Conservation (phyloP, 1,284 basidiomycete species). For the Ustilago loliicola region DNA sequence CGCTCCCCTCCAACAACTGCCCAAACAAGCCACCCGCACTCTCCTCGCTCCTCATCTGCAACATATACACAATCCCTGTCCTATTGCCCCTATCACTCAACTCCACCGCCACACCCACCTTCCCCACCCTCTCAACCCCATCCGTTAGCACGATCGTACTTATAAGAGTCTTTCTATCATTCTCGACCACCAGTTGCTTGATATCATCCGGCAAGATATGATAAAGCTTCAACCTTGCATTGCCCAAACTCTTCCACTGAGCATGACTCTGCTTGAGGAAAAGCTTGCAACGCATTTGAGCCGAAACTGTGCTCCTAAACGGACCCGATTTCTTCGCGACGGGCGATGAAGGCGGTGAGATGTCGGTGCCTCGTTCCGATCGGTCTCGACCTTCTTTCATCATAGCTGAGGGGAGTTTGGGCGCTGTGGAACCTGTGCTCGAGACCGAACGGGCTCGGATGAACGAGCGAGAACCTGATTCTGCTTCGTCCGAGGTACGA, state of each 20-base stretch:
- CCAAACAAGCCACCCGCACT: constrained; percentile 87
- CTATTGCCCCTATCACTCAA: constrained; percentile 88
- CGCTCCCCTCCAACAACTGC: constrained; percentile 87
- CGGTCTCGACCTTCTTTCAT: constrained; percentile 51
- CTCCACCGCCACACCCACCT: constrained; percentile 96
- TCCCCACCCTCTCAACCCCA: constrained; percentile 96
- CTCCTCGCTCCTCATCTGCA: constrained; percentile 81
- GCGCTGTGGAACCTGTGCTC: constrained; percentile 42
- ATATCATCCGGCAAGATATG: constrained; percentile 82
- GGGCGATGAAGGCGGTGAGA: constrained; percentile 42
- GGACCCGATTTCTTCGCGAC: constrained; percentile 39
- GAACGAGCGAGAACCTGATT: constrained; percentile 18
- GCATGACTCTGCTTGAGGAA: constrained; percentile 94
- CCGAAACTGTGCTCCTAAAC: constrained; percentile 74
- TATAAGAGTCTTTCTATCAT: constrained; percentile 82
- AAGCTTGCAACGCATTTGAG: constrained; percentile 98
- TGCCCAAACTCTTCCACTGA: constrained; percentile 95
- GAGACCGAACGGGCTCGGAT: constrained; percentile 52
- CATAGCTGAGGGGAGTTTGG: constrained; percentile 62
- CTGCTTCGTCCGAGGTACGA: constrained; percentile 48
- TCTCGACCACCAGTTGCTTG: constrained; percentile 96
- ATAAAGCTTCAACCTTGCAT: constrained; percentile 88
- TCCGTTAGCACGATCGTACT: constrained; percentile 95
- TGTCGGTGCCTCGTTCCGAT: constrained; percentile 35
- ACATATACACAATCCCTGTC: constrained; percentile 98